Evolutionary conservation across 768 basidiomycete genomes (phyloP), one percentile per base, ranked within the genome.

Genomic region (Suillus spraguei): DNA sequence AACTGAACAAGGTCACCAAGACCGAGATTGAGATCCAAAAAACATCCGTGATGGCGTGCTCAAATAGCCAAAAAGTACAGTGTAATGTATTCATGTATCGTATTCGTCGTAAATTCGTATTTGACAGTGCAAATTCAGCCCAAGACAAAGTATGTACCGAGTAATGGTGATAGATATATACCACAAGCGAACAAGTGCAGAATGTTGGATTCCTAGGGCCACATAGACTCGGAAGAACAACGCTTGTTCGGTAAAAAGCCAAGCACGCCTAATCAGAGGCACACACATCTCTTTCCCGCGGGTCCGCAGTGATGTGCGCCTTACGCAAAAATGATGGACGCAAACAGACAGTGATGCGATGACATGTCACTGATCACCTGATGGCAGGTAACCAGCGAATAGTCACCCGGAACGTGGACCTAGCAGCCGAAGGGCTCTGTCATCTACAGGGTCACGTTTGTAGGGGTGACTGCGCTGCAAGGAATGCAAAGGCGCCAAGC

Each of bases 381-480:
- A 28, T 20, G 56, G 10, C 9, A 58, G 38, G 24, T 11, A 64
- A 63, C 46, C 63, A 60, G 63, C 65, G 64, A 75, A 71, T 73
- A 74, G 73, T 75, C 76, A 77, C 72, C 72, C 76, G 41, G 76
- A 70, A 56, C 74, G 76, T 55, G 78, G 74, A 44, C 75, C 73
- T 52, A 87, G 76, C 60, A 82, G 72, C 44, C 88, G 80, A 68
- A 91, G 71, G 44, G 83, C 81, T 64, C 80, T 81, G 67, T 91
- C 90, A 72, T 91, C 90, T 35, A 80, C 68, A 32, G 85, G 86
- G 61, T 87, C 81, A 62, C 90, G 82, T 56, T 82, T 79, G 61
- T 87, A 90, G 8, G 84, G 82, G 66, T 85, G 84, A 49, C 71
- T 76, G 24, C 86, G 81, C 52, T 79, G 80, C 61, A 89, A 76